Evolutionary conservation across 495 filamentous ascomycete species (phyloP), one percentile per base, ranked within the genome.

Genomic region (Copromyces sp.): DNA sequence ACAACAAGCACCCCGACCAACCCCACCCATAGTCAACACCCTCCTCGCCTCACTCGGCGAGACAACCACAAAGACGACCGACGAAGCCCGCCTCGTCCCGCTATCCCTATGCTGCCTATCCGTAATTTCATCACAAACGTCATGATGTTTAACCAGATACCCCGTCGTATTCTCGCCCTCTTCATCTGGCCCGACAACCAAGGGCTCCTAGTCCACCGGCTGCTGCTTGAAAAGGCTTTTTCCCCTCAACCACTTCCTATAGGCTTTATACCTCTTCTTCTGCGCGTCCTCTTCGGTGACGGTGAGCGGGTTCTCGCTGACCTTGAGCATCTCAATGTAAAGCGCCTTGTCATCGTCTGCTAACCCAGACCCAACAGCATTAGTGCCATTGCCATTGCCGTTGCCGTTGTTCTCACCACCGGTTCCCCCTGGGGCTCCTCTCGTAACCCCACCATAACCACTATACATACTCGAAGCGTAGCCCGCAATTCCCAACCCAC

Each of bases 221-320:
- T 88, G 87, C 86, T 97, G 94, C 83, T 97, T 97, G 77, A 97
- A 97, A 73, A 97, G 84, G 77, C 92, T 94, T 84, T 97, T 97
- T 17, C 94, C 94, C 74, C 90, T 86, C 77, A 98, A 82, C 95
- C 95, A 98, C 81, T 97, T 94, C 77, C 90, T 84, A 81, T 99
- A 99, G 1, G 94, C 93, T 81, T 94, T 97, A 80, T 99, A 99
- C 74, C 96, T 84, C 86, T 97, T 97, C 86, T 95, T 98, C 41
- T 84, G 83, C 68, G 87, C 84, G 80, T 98, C 95, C 77, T 94
- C 93, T 47, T 92, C 88, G 16, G 87, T 89, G 17, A 98, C 95
- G n/a, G 92, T 93, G 39, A 99, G 83, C 9, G 93, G 92, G 74
- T 97, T 92, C 35, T 95, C 93, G 17, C 86, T 87, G 4, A 97